Evolutionary conservation across 305 asterid species (phyloP).

Genomic region (Solanum hybrid): DNA sequence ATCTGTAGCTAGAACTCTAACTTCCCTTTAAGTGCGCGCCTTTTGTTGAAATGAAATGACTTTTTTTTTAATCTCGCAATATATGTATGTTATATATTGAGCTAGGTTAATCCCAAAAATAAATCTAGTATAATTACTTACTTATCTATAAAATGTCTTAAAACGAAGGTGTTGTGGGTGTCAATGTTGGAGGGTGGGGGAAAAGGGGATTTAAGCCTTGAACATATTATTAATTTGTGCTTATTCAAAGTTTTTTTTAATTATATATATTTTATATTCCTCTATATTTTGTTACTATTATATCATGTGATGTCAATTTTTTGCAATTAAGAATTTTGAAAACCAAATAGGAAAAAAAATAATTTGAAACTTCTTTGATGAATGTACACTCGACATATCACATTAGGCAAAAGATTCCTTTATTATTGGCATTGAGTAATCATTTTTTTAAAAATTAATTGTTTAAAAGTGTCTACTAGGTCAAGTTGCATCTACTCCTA

Average conservation of each 20-base stretch:
- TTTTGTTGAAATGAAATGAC: background rate
- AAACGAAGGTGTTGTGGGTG: background rate
- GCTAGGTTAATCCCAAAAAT: background rate
- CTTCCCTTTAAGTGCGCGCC: accelerated
- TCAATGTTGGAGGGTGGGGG: background rate
- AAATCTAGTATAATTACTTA: background rate
- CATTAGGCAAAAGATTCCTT: slow-evolving; percentile 3
- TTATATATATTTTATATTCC: background rate
- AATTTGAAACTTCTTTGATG: background rate
- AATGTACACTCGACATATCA: background rate
- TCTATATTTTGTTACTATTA: background rate
- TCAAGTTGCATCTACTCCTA: background rate
- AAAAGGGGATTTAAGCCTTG: background rate
- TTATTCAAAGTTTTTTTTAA: background rate
- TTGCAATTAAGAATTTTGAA: background rate
- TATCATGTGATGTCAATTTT: background rate
- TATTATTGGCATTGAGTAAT: background rate
- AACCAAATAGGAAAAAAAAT: background rate
- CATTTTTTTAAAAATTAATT: background rate
- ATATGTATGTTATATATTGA: background rate
- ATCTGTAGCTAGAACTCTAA: background rate
- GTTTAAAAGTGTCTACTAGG: background rate
- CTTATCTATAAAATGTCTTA: background rate
- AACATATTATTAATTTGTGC: background rate
- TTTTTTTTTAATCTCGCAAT: background rate